Evolutionary conservation across 768 basidiomycete genomes (phyloP).

Genomic region (Amanita thiersii): DNA sequence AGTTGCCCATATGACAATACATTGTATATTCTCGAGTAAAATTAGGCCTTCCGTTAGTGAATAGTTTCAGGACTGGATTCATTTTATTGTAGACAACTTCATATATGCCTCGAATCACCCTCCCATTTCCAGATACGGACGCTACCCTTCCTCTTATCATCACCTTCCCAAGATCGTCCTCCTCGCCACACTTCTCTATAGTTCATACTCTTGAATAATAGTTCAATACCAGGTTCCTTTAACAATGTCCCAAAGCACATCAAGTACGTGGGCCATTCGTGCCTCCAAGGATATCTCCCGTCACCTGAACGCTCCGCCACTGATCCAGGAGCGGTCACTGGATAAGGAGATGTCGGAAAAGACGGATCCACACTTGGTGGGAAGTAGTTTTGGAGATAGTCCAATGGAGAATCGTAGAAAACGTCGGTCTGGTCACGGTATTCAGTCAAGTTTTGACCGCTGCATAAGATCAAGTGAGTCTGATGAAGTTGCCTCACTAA

Average conservation of each 20-base stretch:
- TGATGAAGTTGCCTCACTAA: neutral
- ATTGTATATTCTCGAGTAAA: too few species aligned
- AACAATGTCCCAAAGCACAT: slow-evolving; percentile 81
- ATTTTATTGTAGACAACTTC: slow-evolving; percentile 1
- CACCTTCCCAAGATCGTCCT: slow-evolving; percentile 72
- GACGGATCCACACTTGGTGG: slow-evolving; percentile 49
- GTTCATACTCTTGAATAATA: slow-evolving; percentile 41
- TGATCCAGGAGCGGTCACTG: slow-evolving; percentile 41
- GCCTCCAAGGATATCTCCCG: slow-evolving; percentile 42
- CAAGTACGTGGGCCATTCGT: slow-evolving; percentile 78
- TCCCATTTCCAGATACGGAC: slow-evolving; percentile 61
- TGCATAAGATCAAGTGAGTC: slow-evolving; percentile 14
- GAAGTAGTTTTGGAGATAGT: slow-evolving; percentile 62
- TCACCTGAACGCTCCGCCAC: slow-evolving; percentile 14
- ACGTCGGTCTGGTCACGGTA: slow-evolving; percentile 79
- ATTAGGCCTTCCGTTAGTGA: too few species aligned
- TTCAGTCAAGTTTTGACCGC: slow-evolving; percentile 38
- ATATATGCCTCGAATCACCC: neutral
- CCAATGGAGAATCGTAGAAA: slow-evolving; percentile 67
- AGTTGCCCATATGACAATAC: neutral
- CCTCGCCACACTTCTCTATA: slow-evolving; percentile 58
- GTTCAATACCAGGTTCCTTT: slow-evolving; percentile 36
- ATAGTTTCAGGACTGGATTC: neutral
- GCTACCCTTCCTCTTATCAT: slow-evolving; percentile 58
- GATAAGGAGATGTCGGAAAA: slow-evolving; percentile 59